Evolutionary conservation across 108 stramenopile genomes (phyloP).

Genomic region (Licmophora abbreviata): DNA sequence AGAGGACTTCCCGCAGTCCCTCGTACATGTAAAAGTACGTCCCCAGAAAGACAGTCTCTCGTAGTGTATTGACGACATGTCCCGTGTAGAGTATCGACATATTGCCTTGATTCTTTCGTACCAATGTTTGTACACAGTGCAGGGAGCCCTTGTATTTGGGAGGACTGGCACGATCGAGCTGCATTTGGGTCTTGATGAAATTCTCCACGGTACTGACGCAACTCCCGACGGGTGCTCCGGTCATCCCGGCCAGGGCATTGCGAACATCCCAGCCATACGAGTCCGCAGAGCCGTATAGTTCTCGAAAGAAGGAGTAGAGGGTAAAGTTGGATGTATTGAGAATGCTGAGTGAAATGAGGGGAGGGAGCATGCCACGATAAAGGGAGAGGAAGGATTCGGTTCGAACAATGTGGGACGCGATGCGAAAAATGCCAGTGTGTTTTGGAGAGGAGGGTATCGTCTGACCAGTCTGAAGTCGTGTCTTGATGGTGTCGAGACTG

Average conservation of each 20-base stretch:
- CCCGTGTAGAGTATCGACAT: conserved; percentile 65
- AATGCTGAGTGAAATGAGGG: conserved; percentile 73
- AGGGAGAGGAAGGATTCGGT: conserved; percentile 65
- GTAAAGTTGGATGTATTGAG: conserved; percentile 84
- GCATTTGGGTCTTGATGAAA: conserved; percentile 70
- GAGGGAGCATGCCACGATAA: conserved; percentile 83
- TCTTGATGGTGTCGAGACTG: conserved; percentile 30
- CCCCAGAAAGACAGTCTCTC: conserved; percentile 76
- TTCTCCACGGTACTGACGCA: conserved; percentile 81
- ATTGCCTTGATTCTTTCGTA: conserved; percentile 54
- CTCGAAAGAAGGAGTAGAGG: conserved; percentile 64
- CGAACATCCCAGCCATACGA: conserved; percentile 67
- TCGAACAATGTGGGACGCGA: conserved; percentile 44
- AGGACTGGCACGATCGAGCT: conserved; percentile 29
- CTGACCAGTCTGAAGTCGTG: conserved; percentile 33
- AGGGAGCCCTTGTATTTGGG: conserved; percentile 54
- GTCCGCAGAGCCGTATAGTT: conserved; percentile 40
- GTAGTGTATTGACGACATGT: conserved; percentile 73
- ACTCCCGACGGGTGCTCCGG: conserved; percentile 65
- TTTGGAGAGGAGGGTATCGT: conserved; percentile 13
- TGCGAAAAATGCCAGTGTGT: conserved; percentile 21
- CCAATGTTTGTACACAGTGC: conserved; percentile 51
- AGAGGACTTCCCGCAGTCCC: conserved; percentile 44
- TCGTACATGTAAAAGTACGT: conserved; percentile 88
- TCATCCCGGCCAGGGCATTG: conserved; percentile 70